Conservation (phyloP, 139 green algal genomes). For the Chlorella vulgaris region DNA sequence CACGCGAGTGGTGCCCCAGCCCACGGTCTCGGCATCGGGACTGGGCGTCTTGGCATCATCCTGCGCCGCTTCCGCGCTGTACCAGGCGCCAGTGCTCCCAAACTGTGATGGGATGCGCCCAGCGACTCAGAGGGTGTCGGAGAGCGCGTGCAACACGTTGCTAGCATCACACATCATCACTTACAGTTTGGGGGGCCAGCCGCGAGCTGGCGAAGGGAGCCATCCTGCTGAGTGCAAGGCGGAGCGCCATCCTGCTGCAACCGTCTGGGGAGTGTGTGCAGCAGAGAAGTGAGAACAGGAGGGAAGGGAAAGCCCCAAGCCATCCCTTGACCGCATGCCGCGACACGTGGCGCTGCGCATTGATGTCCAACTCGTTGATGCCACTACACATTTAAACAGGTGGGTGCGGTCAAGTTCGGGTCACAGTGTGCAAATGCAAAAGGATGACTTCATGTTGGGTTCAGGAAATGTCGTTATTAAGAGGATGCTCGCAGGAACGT, state of each 20-base stretch:
- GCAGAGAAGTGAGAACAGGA: not conserved
- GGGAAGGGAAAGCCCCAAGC: not conserved
- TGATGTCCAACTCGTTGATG: too few species aligned
- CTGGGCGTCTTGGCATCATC: not conserved
- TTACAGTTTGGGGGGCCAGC: constrained; percentile 19
- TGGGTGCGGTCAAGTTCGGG: too few species aligned
- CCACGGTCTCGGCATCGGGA: constrained; percentile 43
- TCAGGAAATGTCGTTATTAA: too few species aligned
- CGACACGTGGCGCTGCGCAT: too few species aligned
- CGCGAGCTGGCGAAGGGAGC: constrained; percentile 7
- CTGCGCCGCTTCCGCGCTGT: constrained; percentile 16
- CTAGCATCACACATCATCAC: not conserved
- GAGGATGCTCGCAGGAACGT: too few species aligned
- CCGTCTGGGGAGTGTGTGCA: not conserved
- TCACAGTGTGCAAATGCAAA: too few species aligned
- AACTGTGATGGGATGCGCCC: not conserved
- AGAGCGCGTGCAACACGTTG: not conserved
- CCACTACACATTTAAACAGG: too few species aligned
- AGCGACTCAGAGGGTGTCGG: not conserved
- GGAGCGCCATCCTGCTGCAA: constrained; percentile 35
- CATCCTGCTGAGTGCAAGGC: constrained; percentile 6
- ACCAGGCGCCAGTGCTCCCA: not conserved
- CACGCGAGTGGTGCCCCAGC: constrained; percentile 41
- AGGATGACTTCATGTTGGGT: too few species aligned
- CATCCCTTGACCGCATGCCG: too few species aligned